These are phyloP conservation scores for Dendrobium officinale DNA, from an alignment of 106 monocot species.

Conservation along the genomic window DNA sequence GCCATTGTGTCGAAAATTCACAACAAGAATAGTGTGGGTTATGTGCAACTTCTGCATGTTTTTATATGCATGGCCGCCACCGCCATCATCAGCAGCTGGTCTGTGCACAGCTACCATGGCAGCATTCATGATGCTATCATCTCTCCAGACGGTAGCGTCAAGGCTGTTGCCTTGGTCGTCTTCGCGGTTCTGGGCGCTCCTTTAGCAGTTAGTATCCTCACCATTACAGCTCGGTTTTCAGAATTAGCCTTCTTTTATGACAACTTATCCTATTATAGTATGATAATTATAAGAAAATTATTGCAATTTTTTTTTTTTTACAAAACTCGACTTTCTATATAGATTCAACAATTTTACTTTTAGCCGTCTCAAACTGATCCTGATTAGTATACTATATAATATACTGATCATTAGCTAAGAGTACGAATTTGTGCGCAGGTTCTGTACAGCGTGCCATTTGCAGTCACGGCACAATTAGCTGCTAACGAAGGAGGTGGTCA, in stretches of 20 bases:
- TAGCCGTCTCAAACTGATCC: no score
- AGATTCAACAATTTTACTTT: no score
- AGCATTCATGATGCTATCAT: conserved; percentile 8
- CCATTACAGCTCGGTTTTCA: background rate
- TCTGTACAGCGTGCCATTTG: conserved; percentile 82
- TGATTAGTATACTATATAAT: no score
- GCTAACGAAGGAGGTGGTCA: conserved; percentile 71
- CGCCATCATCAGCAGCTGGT: conserved; percentile 42
- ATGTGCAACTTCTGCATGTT: conserved; percentile 62
- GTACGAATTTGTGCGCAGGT: conserved; percentile 31
- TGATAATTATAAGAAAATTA: no score
- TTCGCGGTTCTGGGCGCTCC: conserved; percentile 74
- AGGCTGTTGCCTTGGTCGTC: conserved; percentile 30
- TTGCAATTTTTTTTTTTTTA: no score
- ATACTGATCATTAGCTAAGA: background rate
- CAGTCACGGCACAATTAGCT: conserved; percentile 64
- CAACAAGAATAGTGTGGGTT: conserved; percentile 58
- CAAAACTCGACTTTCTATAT: no score
- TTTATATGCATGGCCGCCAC: conserved; percentile 50
- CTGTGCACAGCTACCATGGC: conserved; percentile 22
- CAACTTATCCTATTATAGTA: no score
- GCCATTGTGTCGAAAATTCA: conserved; percentile 59
- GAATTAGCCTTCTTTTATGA: no score
- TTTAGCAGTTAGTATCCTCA: conserved; percentile 50
- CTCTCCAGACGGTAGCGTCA: conserved; percentile 19